A percentile compares a stretch with the other conserved stretches of the same genome.
Evolutionary conservation across 805 yeast genomes (phyloP).

Genomic region (Isabelozyma rhagii): DNA sequence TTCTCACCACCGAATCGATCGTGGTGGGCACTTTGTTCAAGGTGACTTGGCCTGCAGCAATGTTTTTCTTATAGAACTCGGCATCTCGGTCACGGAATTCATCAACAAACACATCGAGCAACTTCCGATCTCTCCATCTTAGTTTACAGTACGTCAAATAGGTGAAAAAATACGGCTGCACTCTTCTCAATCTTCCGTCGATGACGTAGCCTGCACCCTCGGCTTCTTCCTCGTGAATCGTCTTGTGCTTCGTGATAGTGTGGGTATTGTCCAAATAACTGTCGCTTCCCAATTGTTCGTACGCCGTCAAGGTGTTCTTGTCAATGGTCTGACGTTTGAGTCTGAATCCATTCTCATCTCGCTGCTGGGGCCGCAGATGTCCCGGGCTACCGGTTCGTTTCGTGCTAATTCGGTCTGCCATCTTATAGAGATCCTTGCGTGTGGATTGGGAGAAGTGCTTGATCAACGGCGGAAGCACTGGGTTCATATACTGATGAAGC

Average conservation of each 20-base stretch:
- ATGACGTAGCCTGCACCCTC: slow-evolving; percentile 56
- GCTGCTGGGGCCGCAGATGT: slow-evolving; percentile 3
- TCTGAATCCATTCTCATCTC: slow-evolving; percentile 49
- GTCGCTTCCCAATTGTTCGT: slow-evolving; percentile 38
- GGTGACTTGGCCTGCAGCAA: slow-evolving; percentile 63
- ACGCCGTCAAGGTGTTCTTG: slow-evolving; percentile 39
- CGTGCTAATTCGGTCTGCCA: not conserved
- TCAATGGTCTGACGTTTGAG: slow-evolving; percentile 43
- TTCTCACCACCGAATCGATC: slow-evolving; percentile 61
- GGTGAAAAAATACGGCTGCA: slow-evolving; percentile 83
- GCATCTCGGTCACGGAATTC: slow-evolving; percentile 83
- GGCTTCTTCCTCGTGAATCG: slow-evolving; percentile 53
- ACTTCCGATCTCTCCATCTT: slow-evolving; percentile 84
- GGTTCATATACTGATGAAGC: not conserved
- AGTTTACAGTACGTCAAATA: slow-evolving; percentile 87
- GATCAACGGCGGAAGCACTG: not conserved
- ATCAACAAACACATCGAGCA: slow-evolving; percentile 73
- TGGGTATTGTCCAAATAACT: slow-evolving; percentile 13
- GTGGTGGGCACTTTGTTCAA: slow-evolving; percentile 66
- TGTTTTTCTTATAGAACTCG: slow-evolving; percentile 55
- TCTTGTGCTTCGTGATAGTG: slow-evolving; percentile 22
- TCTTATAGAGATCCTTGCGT: not conserved
- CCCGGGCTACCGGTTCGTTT: not conserved
- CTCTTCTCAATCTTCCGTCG: slow-evolving; percentile 63
- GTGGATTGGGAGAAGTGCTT: not conserved